Conservation (phyloP, 2,329 filamentous ascomycete species). For the Verticillium isaacii region DNA sequence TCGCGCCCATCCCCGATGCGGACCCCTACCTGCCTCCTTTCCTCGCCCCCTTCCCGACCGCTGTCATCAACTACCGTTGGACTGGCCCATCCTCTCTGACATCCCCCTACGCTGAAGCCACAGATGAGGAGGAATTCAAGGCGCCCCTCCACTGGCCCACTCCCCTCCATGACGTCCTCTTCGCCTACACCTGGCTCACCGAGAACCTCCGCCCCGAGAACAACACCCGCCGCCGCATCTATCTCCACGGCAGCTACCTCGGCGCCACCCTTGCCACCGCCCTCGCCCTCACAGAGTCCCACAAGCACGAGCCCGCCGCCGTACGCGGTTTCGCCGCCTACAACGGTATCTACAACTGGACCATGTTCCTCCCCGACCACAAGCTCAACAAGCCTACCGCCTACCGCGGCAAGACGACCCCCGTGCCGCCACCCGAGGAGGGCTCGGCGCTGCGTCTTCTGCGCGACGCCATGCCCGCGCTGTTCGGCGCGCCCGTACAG, state of each 20-base stretch:
- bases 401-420: constrained; percentile 6
- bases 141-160: constrained; percentile 43
- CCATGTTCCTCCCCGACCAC: constrained; percentile 52
- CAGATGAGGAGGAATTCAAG: constrained; percentile 7
- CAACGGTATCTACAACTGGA: constrained; percentile 63
- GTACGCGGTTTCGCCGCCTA: constrained; percentile 50
- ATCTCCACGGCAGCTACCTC: constrained; percentile 53
- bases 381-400: constrained; percentile 29
- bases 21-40: constrained; percentile 32
- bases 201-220: constrained; percentile 34
- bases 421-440: constrained; percentile 16
- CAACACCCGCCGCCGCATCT: constrained; percentile 30
- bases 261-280: constrained; percentile 53
- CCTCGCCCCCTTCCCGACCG: constrained; percentile 38
- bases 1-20: constrained; percentile 24
- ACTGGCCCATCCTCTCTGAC: constrained; percentile 13
- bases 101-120: constrained; percentile 1
- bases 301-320: constrained; percentile 34
- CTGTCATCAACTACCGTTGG: constrained; percentile 59
- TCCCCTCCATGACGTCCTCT: constrained; percentile 51
- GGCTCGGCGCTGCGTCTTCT: constrained; percentile 32
- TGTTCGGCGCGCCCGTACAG: constrained; percentile 44
- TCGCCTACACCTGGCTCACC: constrained; percentile 49
- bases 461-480: constrained; percentile 25
- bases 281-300: constrained; percentile 52